Base-by-base conservation (phyloP, 495 filamentous ascomycete genomes). In the Chaetomium fimeti region DNA sequence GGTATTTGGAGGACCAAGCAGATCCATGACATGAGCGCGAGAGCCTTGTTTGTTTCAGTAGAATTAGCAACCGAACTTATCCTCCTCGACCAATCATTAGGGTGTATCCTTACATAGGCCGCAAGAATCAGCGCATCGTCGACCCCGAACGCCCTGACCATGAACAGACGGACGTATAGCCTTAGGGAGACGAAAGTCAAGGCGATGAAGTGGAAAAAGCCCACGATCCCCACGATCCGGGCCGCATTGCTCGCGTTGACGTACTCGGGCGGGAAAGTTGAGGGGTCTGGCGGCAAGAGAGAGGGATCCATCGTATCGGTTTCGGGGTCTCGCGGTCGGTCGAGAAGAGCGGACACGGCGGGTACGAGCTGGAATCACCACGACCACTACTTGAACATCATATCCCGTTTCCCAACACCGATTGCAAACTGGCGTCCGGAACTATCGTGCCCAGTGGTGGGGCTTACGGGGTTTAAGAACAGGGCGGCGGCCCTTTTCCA, bases 91-190 rank as follows among this genome's bases (percentile, higher is more conserved):
- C 3, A 5, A 24, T 20, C 6, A 24, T n/a, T 5, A 24, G 45
- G 16, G n/a, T 5, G 20, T 4, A 18, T 13, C 66, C 69, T 15
- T 62, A 72, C 69, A 22, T 45, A 61, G 8, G 67, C 45, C 0
- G 78, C 72, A 4, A 72, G 60, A 62, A 83, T 80, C 27, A 79
- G 72, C 61, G 72, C 80, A 66, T 85, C 75, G 63, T 77, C 75
- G 15, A 57, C 57, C 11, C 75, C 75, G 28, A 71, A 66, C 8
- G 69, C 65, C 52, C 74, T 71, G 28, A 74, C 64, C 55, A 77
- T 69, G 11, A 71, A 64, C n/a, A 66, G 15, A 20, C 75, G 63
- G 13, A 70, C 74, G 52, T 73, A 77, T 11, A 74, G 42, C 28
- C 75, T 65, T 8, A 67, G 57, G 32, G 54, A 40, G 22, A 62